Percentiles rank a stretch among this genome's conserved stretches.
These are phyloP conservation scores for Picea sitchensis DNA, from an alignment of 75 land plant genomes.

Conservation along the genomic window DNA sequence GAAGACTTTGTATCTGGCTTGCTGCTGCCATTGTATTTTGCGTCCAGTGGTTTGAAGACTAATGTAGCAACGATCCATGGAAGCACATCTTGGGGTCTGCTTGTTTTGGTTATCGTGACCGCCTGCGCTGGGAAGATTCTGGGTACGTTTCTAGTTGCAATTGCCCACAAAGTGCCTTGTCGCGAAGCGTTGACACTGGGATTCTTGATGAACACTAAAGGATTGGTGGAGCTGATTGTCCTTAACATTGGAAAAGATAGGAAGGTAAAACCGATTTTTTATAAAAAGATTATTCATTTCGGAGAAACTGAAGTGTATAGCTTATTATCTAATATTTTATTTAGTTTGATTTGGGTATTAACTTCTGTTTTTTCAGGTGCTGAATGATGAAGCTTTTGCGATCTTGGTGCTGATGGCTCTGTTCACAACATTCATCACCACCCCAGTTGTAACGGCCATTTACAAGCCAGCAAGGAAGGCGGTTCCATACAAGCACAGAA, in stretches of 20 bases:
- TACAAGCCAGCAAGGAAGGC: slow-evolving; percentile 74
- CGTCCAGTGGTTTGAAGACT: too few relatives aligned
- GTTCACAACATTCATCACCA: slow-evolving; percentile 73
- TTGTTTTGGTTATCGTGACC: too few relatives aligned
- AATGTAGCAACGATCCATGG: too few relatives aligned
- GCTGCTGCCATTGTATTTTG: too few relatives aligned
- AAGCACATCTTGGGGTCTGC: too few relatives aligned
- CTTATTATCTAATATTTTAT: too few relatives aligned
- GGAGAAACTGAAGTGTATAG: too few relatives aligned
- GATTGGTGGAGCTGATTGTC: slow-evolving; percentile 85
- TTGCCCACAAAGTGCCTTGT: slow-evolving; percentile 34
- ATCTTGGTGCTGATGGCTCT: slow-evolving; percentile 71
- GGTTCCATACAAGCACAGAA: slow-evolving; percentile 62
- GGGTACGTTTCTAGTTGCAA: slow-evolving; percentile 63
- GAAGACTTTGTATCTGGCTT: too few relatives aligned
- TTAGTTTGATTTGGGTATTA: not conserved
- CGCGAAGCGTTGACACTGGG: slow-evolving; percentile 65
- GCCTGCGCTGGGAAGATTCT: slow-evolving; percentile 56
- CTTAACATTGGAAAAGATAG: slow-evolving; percentile 83
- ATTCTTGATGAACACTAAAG: slow-evolving; percentile 86
- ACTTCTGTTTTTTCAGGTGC: slow-evolving; percentile 36
- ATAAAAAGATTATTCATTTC: too few relatives aligned
- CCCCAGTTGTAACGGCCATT: slow-evolving; percentile 60
- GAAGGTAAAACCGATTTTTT: slow-evolving; percentile 27
- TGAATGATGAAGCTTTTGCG: slow-evolving; percentile 68